Evolutionary conservation across 1,139 yeast species (phyloP), one percentile per base, ranked within the genome.

Genomic region (Lodderomyces parapsilosis): DNA sequence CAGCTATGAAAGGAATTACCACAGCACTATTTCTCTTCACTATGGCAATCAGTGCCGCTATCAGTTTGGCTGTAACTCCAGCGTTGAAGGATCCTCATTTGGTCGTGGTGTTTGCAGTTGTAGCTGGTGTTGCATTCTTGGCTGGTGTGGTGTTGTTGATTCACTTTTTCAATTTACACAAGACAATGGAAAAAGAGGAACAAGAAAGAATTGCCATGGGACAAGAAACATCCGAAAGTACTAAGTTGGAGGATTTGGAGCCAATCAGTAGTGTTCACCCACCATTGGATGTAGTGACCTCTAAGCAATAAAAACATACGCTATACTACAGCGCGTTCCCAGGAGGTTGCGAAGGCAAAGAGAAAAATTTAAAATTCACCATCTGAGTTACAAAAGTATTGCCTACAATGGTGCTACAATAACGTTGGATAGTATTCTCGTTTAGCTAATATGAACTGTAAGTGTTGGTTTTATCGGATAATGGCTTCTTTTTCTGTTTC

Each of bases 1-100:
- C 75, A 11, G 68, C 74, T 39, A 80, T 83, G 85, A 81, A 81
- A 59, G 81, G 86, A 42, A 71, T 83, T 50, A 85, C 83, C 41
- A 76, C 81, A 79, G 80, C 89, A 6, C 59, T 83, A 45, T 81
- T 81, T 68, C 68, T 83, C 50, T 71, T 81, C 53, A 80, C 78
- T 42, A 72, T 74, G 43, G 86, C 89, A 7, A 56, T 82, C 41
- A 68, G 83, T 11, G 80, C 85, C 32, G 85, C 85, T 13, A 57
- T 80, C 39, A 71, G 78, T 17, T 77, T 77, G 57, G 83, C 82
- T 22, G 63, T 74, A 37, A 71, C 80, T 30, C 75, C 81, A 38
- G 81, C 81, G 5, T 66, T 79, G 53, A 53, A 57, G 18, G 84
- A 80, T 56, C 84, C 84, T 15, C 57, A 77, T 51, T 65, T 80